A percentile compares a stretch with the other conserved stretches of the same genome.
These are phyloP conservation scores for Cyclotella cryptica DNA, from an alignment of 108 stramenopile species.

Conservation along the genomic window DNA sequence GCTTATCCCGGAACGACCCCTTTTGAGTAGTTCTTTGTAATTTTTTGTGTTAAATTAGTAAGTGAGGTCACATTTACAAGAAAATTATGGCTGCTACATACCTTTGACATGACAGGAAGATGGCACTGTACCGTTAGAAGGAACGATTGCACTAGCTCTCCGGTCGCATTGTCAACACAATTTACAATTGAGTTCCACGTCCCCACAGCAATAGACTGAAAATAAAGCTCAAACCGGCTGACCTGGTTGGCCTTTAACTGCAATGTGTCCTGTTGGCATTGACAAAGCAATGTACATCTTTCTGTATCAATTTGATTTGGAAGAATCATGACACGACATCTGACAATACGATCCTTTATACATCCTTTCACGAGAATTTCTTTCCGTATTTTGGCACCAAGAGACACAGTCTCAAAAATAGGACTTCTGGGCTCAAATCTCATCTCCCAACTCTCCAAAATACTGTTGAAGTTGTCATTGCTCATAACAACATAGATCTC, in stretches of 20 bases:
- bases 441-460: conserved; percentile 24
- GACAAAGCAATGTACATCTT: neutral
- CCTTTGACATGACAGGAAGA: conserved; percentile 13
- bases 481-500: conserved; percentile 15
- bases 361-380: conserved; percentile 6
- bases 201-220: neutral
- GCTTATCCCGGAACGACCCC: neutral
- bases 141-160: neutral
- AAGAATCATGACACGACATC: conserved; percentile 4
- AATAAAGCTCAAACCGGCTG: neutral
- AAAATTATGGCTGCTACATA: neutral
- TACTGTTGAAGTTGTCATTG: conserved; percentile 6
- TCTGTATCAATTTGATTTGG: conserved; percentile 9
- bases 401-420: conserved; percentile 2
- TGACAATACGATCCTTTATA: neutral
- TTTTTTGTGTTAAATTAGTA: neutral
- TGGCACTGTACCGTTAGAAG: conserved; percentile 1
- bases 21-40: conserved; percentile 4
- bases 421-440: neutral
- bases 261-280: neutral
- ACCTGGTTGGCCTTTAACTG: conserved; percentile 3
- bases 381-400: conserved; percentile 3
- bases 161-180: conserved; percentile 7
- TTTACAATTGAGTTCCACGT: conserved; percentile 4
- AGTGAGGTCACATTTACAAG: neutral